phyloP scores from a whole-genome alignment of 768 basidiomycete genomes.

The Jaapia argillacea region DNA sequence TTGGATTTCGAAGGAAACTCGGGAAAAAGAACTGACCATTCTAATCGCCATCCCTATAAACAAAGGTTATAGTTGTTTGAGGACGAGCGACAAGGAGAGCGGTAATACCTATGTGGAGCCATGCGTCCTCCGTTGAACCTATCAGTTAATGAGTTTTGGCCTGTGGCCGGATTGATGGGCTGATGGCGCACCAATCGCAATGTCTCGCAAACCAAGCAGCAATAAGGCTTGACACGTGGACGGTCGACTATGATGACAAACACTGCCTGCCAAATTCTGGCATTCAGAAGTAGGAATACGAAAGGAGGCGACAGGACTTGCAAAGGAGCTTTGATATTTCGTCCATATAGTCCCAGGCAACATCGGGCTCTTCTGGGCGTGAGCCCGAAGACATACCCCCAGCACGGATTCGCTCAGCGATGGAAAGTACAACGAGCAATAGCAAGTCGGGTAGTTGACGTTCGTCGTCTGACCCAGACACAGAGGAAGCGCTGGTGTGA shows the following conservation, averaged over 20 bases:
- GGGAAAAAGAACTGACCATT: constrained; percentile 52
- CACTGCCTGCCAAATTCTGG: constrained; percentile 31
- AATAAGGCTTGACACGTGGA: constrained; percentile 78
- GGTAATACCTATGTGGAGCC: constrained; percentile 66
- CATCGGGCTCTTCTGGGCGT: too few species aligned
- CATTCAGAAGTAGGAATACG: background rate
- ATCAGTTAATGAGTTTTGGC: background rate
- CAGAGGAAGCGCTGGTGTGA: too few species aligned
- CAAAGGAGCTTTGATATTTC: too few species aligned
- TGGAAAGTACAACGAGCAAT: background rate
- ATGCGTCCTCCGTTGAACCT: constrained; percentile 73
- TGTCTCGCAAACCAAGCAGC: constrained; percentile 73
- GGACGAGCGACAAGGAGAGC: background rate
- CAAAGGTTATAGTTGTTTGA: background rate
- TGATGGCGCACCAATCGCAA: constrained; percentile 55
- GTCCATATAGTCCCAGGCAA: too few species aligned
- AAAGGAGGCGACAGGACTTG: constrained; percentile 1
- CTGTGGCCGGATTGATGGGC: background rate
- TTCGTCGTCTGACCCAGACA: too few species aligned
- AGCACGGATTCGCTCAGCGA: background rate
- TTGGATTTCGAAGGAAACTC: too few species aligned
- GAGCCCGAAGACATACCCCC: too few species aligned
- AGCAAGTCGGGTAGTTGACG: background rate
- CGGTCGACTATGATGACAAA: constrained; percentile 56
- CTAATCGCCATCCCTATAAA: constrained; percentile 47